Conservation (phyloP, 495 filamentous ascomycete genomes). For the Neurospora discreta region DNA sequence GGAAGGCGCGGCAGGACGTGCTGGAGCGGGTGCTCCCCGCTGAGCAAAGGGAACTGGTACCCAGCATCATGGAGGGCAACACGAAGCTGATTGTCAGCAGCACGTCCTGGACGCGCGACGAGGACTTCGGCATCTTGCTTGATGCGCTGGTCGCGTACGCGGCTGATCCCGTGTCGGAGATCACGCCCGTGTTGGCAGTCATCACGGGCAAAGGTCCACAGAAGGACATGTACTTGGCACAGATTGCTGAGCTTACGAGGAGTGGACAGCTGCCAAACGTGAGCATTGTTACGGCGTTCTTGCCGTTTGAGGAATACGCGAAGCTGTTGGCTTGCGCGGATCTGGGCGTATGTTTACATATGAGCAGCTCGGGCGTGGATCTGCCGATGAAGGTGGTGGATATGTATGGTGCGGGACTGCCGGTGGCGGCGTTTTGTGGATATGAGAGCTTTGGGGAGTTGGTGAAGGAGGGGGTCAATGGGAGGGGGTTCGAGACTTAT, state of each 20-base stretch:
- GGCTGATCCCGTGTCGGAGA: constrained; percentile 17
- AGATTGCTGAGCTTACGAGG: constrained; percentile 46
- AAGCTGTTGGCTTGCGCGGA: constrained; percentile 78
- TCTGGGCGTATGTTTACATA: constrained; percentile 83
- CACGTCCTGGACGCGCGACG: constrained; percentile 93
- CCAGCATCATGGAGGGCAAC: constrained; percentile 41
- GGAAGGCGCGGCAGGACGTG: constrained; percentile 40
- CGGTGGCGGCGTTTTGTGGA: constrained; percentile 71
- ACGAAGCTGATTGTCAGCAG: constrained; percentile 70
- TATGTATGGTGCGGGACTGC: constrained; percentile 91
- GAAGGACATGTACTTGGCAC: constrained; percentile 59
- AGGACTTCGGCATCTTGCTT: constrained; percentile 88
- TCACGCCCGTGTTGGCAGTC: constrained; percentile 48
- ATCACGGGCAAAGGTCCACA: constrained; percentile 92
- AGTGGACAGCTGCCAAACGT: constrained; percentile 53
- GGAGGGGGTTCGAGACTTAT: constrained; percentile 62
- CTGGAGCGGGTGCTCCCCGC: constrained; percentile 43
- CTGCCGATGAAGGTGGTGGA: constrained; percentile 99
- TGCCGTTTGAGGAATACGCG: constrained; percentile 75
- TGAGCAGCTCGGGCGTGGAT: constrained; percentile 86
- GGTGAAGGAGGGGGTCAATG: constrained; percentile 76
- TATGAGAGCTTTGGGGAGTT: constrained; percentile 84
- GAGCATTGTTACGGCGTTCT: constrained; percentile 68
- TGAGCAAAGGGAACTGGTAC: constrained; percentile 42
- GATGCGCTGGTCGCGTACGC: constrained; percentile 65